Evolutionary conservation across 2,329 filamentous ascomycete species (phyloP).

Genomic region (Camillea tinctor): DNA sequence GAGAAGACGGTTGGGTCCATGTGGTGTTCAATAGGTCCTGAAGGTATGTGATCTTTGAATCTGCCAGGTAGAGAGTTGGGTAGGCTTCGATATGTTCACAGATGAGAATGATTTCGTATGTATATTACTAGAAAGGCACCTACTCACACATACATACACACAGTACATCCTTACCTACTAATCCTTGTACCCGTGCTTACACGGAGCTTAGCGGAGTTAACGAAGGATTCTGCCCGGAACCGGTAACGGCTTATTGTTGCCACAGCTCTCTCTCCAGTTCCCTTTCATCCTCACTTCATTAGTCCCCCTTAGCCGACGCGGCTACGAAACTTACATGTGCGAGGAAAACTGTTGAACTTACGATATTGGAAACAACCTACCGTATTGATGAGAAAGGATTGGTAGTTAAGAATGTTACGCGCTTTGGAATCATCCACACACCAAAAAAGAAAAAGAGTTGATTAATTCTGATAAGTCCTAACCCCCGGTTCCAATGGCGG

Average conservation of each 20-base stretch:
- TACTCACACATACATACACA: too few species aligned
- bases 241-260: background rate
- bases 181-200: too few species aligned
- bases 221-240: background rate
- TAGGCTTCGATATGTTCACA: too few species aligned
- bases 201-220: background rate
- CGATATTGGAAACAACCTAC: background rate
- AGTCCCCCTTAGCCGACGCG: background rate
- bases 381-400: background rate
- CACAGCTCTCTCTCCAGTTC: background rate
- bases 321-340: background rate
- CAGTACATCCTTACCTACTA: too few species aligned
- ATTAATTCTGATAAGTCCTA: background rate
- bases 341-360: background rate
- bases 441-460: background rate
- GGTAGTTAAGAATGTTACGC: background rate
- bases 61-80: too few species aligned
- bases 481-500: conserved; percentile 19
- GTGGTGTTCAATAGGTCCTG: too few species aligned
- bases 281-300: background rate
- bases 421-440: background rate
- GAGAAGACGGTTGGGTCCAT: too few species aligned
- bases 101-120: too few species aligned
- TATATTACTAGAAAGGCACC: too few species aligned
- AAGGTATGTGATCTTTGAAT: too few species aligned